Evolutionary conservation across 352 stramenopile genomes (phyloP), one percentile per base, ranked within the genome.

Genomic region (Phytophthora tentaculata): DNA sequence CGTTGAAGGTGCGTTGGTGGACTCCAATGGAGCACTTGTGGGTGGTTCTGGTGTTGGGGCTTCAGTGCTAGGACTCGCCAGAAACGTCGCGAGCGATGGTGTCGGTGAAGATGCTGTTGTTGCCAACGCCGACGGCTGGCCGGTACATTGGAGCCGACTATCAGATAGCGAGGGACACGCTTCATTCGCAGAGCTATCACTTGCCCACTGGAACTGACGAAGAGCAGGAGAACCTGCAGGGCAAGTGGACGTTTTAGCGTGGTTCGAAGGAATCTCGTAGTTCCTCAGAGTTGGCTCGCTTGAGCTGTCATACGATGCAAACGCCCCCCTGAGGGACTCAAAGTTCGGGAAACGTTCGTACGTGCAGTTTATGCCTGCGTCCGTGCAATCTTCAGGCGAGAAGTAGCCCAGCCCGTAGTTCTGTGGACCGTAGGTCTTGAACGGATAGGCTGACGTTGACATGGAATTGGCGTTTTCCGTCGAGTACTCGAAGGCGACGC

Each of bases 341-440:
- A 91, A 94, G 60, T 90, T 90, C 12, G 88, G 88, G 59, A 90
- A 87, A 19, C 67, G 77, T 44, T 80, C 52, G 39, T 77, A 96
- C 12, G 61, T 51, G 72, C 89, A 95, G 19, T 73, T 50, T 9
- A 61, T 64, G 9, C 71, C 68, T 43, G 44, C 48, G 14, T 79
- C 72, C 37, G 91, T 79, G 61, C 89, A 96, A 45, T 87, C 73
- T 26, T 83, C 73, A 0, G 86, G 87, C n/a, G 67, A 64, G 14
- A 93, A 83, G 69, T 91, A 95, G 9, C 87, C 89, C 45, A 95
- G 63, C 1, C 88, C 87, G 56, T 95, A 95, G 58, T 95, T 92
- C 61, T 90, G 74, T 8, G 77, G 71, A 0, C 83, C 85, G 45
- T 79, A 90, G 24, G 66, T 75, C 29, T 52, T 85, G 71, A 94